A percentile compares a stretch with the other conserved stretches of the same genome.
Conservation (phyloP, 2,329 filamentous ascomycete species). For the Scedosporium minutisporum region DNA sequence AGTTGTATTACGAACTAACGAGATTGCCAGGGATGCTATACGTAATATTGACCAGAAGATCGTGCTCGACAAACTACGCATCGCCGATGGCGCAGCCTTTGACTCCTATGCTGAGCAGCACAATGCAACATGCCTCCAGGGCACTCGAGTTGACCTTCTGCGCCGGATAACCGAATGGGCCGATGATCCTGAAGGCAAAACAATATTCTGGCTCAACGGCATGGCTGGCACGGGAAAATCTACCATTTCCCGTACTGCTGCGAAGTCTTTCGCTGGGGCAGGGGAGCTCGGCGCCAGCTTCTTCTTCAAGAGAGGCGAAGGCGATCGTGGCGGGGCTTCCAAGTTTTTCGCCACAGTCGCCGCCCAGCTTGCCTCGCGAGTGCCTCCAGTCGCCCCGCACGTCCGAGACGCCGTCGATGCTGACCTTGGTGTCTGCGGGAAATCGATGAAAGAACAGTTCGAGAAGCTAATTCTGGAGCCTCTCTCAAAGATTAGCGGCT, state of each 20-base stretch:
- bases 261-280: no score
- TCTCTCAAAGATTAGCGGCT: slow-evolving; percentile 10
- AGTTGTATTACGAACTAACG: no score
- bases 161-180: slow-evolving; percentile 19
- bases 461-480: slow-evolving; percentile 27
- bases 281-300: no score
- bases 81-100: slow-evolving; percentile 19
- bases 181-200: slow-evolving; percentile 10
- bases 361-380: slow-evolving; percentile 17
- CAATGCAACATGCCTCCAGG: slow-evolving; percentile 19
- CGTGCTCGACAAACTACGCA: neutral
- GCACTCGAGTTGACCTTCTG: slow-evolving; percentile 23
- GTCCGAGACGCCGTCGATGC: slow-evolving; percentile 18
- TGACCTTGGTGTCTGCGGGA: no score
- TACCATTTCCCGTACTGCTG: no score
- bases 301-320: no score
- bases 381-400: slow-evolving; percentile 17
- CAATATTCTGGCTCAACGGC: slow-evolving; percentile 27
- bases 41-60: no score
- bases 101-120: slow-evolving; percentile 24
- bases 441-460: slow-evolving; percentile 26
- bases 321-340: slow-evolving; percentile 23
- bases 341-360: slow-evolving; percentile 31
- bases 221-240: no score
- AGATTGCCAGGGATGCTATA: no score